These are phyloP conservation scores for Oryza brachyantha DNA, from an alignment of 176 grass and related monocot genomes.

Conservation along the genomic window DNA sequence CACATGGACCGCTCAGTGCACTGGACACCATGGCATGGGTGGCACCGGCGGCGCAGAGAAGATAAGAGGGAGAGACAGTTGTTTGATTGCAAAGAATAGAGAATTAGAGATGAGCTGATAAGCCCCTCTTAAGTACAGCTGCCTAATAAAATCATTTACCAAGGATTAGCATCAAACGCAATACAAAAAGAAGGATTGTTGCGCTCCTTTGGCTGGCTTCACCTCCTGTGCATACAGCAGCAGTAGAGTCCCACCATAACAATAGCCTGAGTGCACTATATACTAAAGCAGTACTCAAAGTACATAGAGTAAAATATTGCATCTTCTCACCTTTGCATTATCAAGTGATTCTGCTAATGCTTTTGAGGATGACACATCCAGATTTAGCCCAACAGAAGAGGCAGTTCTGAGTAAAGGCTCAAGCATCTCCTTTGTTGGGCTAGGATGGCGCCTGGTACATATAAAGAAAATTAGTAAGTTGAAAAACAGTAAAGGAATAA, in stretches of 20 bases:
- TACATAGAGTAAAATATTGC: constrained; percentile 4
- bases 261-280: not conserved
- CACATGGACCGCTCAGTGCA: not conserved
- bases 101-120: not conserved
- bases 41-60: not conserved
- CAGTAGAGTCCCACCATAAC: not conserved
- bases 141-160: not conserved
- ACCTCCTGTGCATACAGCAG: not conserved
- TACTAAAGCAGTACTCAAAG: not conserved
- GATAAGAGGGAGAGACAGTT: not conserved
- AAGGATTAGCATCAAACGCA: not conserved
- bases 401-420: constrained; percentile 90
- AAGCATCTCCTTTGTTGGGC: constrained; percentile 94
- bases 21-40: not conserved
- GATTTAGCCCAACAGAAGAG: constrained; percentile 76
- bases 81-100: not conserved
- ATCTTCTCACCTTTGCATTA: constrained; percentile 64
- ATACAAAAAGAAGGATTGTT: not conserved
- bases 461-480: constrained; percentile 35
- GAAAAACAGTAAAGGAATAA: constrained; percentile 30
- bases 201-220: not conserved
- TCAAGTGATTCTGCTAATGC: constrained; percentile 98
- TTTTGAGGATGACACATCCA: constrained; percentile 93
- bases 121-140: not conserved
- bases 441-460: constrained; percentile 82